Conservation (phyloP, 768 basidiomycete genomes). For the Amanita inopinata region DNA sequence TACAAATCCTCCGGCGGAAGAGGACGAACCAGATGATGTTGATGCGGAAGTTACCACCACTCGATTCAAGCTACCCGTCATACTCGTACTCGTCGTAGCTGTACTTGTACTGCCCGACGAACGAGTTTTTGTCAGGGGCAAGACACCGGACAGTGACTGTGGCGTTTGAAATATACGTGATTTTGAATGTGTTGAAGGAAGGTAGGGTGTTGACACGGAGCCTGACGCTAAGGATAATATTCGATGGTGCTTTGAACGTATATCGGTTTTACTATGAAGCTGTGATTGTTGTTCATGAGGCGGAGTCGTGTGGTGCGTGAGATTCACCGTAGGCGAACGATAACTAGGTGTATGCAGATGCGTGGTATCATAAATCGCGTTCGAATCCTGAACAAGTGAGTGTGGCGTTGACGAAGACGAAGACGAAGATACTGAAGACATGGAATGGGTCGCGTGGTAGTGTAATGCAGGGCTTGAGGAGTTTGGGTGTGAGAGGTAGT, state of each 20-base stretch:
- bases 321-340: not conserved
- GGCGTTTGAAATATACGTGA: slow-evolving; percentile 17
- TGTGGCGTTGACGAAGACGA: slow-evolving; percentile 5
- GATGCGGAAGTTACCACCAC: not conserved
- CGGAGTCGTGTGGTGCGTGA: not conserved
- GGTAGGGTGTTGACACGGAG: slow-evolving; percentile 4
- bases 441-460: slow-evolving; percentile 10
- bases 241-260: slow-evolving; percentile 2
- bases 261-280: not conserved
- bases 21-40: slow-evolving; percentile 1
- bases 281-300: not conserved
- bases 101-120: not conserved
- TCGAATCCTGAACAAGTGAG: not conserved
- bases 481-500: slow-evolving; percentile 16
- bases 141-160: slow-evolving; percentile 2
- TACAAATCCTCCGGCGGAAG: not conserved
- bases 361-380: not conserved
- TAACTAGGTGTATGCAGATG: slow-evolving; percentile 4
- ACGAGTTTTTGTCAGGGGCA: slow-evolving; percentile 1
- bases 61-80: not conserved
- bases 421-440: slow-evolving; percentile 16
- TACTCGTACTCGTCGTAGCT: not conserved
- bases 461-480: slow-evolving; percentile 14
- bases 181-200: not conserved
- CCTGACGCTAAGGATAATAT: slow-evolving; percentile 1